Evolutionary conservation across 2,329 filamentous ascomycete genomes (phyloP).

Genomic region (Calonectria fujianensis): DNA sequence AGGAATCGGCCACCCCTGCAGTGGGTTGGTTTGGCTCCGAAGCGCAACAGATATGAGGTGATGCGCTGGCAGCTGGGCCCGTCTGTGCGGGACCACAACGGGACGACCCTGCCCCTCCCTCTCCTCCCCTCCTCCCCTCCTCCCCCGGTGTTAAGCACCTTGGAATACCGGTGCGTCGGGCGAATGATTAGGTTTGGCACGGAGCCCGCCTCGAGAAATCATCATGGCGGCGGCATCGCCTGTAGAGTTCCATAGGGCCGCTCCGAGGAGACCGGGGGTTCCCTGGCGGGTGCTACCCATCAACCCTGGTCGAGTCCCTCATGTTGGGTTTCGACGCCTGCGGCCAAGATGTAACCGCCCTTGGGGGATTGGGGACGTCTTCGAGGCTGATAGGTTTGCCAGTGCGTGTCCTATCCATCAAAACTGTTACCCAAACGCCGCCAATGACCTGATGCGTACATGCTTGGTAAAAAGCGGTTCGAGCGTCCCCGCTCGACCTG

Average conservation of each 20-base stretch:
- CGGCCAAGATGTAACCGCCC: constrained; percentile 23
- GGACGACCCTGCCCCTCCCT: constrained; percentile 33
- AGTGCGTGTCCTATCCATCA: background rate
- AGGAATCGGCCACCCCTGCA: constrained; percentile 26
- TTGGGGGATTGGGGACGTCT: background rate
- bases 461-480: constrained; percentile 1
- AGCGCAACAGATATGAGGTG: constrained; percentile 33
- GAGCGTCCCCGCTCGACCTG: constrained; percentile 15
- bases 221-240: constrained; percentile 16
- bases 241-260: constrained; percentile 22
- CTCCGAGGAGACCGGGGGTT: constrained; percentile 5
- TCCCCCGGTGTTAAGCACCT: constrained; percentile 31
- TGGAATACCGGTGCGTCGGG: constrained; percentile 29
- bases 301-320: background rate
- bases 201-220: background rate
- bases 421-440: constrained; percentile 20
- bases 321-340: constrained; percentile 12
- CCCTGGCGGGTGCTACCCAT: background rate
- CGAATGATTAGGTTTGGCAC: constrained; percentile 12
- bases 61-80: constrained; percentile 36
- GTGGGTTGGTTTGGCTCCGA: constrained; percentile 24
- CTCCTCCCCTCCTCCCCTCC: constrained; percentile 23
- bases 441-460: constrained; percentile 29
- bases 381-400: constrained; percentile 7
- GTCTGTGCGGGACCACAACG: constrained; percentile 31